Evolutionary conservation across 2,329 filamentous ascomycete genomes (phyloP).

Genomic region (Mollisiaceae sp.): DNA sequence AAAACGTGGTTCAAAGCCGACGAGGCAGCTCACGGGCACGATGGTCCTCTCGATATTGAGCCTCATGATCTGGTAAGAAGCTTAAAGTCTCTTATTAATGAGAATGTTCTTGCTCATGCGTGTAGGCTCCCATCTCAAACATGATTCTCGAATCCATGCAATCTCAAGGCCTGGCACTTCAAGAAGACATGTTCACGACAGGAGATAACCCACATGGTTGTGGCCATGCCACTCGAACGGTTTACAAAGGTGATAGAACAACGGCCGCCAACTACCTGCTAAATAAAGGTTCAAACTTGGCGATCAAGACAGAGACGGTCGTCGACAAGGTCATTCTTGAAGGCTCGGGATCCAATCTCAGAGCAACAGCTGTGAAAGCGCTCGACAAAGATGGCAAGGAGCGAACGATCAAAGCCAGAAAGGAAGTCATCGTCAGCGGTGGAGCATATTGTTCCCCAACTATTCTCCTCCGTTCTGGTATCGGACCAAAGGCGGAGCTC

Average conservation of each 20-base stretch:
- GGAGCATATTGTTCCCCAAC: slow-evolving; percentile 54
- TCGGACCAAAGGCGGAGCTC: slow-evolving; percentile 50
- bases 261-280: slow-evolving; percentile 59
- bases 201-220: slow-evolving; percentile 58
- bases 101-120: neutral
- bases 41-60: slow-evolving; percentile 59
- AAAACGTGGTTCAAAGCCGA: slow-evolving; percentile 62
- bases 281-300: slow-evolving; percentile 44
- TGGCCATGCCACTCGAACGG: slow-evolving; percentile 59
- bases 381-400: slow-evolving; percentile 49
- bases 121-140: slow-evolving; percentile 56
- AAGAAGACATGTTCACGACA: slow-evolving; percentile 63
- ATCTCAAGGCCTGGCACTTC: slow-evolving; percentile 58
- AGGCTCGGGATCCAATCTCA: slow-evolving; percentile 42
- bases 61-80: slow-evolving; percentile 57
- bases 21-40: slow-evolving; percentile 53
- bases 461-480: slow-evolving; percentile 52
- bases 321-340: slow-evolving; percentile 59
- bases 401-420: slow-evolving; percentile 47
- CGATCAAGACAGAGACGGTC: slow-evolving; percentile 52
- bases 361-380: slow-evolving; percentile 52
- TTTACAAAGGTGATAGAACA: slow-evolving; percentile 56
- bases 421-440: slow-evolving; percentile 55
- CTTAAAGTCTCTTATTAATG: no score
- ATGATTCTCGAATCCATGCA: slow-evolving; percentile 59